phyloP scores from a whole-genome alignment of 2,329 filamentous ascomycete genomes.

The Alternaria alternata region DNA sequence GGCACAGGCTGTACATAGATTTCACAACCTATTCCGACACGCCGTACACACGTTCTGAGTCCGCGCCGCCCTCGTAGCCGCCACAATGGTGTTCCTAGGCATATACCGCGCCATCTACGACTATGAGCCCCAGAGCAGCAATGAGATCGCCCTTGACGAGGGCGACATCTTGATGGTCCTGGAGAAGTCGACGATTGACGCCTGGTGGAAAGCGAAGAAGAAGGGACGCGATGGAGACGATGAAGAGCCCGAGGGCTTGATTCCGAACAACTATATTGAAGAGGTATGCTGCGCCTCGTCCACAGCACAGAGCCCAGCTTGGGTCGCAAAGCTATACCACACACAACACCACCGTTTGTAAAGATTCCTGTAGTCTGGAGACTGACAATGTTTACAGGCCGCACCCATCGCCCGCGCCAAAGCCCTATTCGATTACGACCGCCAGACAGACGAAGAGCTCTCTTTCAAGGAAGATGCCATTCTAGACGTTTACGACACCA shows the following conservation, averaged over 20 bases:
- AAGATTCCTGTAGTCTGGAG: not conserved
- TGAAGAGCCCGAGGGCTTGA: constrained; percentile 86
- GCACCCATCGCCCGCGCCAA: constrained; percentile 74
- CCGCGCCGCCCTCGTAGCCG: constrained; percentile 27
- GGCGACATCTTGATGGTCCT: constrained; percentile 89
- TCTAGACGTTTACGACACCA: constrained; percentile 85
- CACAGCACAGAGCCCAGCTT: not conserved
- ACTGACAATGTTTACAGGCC: constrained; percentile 54
- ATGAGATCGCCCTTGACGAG: constrained; percentile 84
- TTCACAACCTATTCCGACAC: constrained; percentile 22
- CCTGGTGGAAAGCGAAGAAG: constrained; percentile 98
- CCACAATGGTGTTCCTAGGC: constrained; percentile 85
- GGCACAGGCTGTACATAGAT: constrained; percentile 22
- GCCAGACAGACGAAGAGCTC: constrained; percentile 96
- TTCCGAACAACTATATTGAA: constrained; percentile 95
- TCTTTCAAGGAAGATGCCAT: constrained; percentile 90
- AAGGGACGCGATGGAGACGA: constrained; percentile 80
- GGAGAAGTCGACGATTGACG: constrained; percentile 76
- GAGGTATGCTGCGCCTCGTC: constrained; percentile 65
- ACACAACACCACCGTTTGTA: not conserved
- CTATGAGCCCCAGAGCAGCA: constrained; percentile 85
- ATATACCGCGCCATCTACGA: constrained; percentile 92
- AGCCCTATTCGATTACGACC: constrained; percentile 97
- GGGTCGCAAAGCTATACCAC: constrained; percentile 6
- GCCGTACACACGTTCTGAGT: constrained; percentile 3